A percentile compares a stretch with the other conserved stretches of the same genome.
These are phyloP conservation scores for Knufia fluminis DNA, from an alignment of 2,329 filamentous ascomycete species.

Conservation along the genomic window DNA sequence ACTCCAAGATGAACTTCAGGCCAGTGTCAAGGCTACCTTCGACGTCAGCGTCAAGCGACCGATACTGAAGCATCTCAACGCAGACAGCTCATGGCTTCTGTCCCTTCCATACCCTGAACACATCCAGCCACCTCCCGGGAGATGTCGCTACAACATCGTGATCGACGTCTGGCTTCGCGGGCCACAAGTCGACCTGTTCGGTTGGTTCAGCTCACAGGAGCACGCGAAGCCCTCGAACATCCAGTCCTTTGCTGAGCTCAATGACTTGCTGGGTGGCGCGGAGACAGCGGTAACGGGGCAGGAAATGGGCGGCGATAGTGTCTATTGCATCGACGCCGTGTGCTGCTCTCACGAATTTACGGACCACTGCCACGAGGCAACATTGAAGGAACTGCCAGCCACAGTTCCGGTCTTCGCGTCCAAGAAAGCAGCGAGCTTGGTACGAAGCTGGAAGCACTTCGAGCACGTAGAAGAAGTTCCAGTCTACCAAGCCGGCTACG, in stretches of 20 bases:
- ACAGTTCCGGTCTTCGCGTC: conserved; percentile 52
- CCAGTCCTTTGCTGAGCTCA: conserved; percentile 47
- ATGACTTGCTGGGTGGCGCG: conserved; percentile 41
- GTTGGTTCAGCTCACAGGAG: conserved; percentile 58
- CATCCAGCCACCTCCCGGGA: conserved; percentile 34
- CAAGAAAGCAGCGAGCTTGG: conserved; percentile 48
- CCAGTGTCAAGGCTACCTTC: neutral
- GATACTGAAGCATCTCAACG: conserved; percentile 56
- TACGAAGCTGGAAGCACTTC: conserved; percentile 53
- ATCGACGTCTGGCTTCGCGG: conserved; percentile 59
- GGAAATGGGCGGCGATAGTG: neutral
- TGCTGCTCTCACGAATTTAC: conserved; percentile 58
- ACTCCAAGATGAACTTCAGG: neutral
- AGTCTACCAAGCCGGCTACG: conserved; percentile 32
- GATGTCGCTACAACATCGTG: conserved; percentile 53
- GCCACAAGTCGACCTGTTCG: conserved; percentile 53
- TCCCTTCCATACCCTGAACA: conserved; percentile 49
- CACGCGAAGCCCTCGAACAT: conserved; percentile 49
- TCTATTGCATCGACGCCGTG: conserved; percentile 46
- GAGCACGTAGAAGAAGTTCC: conserved; percentile 44
- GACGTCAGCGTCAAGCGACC: conserved; percentile 28
- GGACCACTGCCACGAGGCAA: conserved; percentile 57
- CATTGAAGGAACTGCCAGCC: conserved; percentile 46
- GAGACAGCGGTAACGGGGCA: conserved; percentile 29
- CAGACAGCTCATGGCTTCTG: conserved; percentile 59